Base-by-base conservation (phyloP, 495 filamentous ascomycete species). In the Hypoxylon subgilvum region DNA sequence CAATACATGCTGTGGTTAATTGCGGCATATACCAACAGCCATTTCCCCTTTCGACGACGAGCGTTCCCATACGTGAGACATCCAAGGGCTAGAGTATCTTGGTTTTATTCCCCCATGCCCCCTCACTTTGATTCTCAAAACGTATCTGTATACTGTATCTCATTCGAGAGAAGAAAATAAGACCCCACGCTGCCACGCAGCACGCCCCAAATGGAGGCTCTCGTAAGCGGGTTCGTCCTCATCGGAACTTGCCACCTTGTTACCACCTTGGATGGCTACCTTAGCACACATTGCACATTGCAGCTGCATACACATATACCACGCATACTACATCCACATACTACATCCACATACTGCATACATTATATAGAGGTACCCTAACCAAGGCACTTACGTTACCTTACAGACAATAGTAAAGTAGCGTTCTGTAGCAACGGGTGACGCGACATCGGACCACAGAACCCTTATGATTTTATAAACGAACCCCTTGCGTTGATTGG, bases 111-210 rank as follows among this genome's bases (percentile, higher is more conserved):
- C 52, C 52, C 54, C 45, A 28, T 54, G 18, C 28, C 31, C 57
- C 49, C 30, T 35, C 30, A 49, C 30, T 41, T 45, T 52, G 16
- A 44, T 34, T 38, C 38, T 21, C 31, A n/a, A 42, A 44, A 45
- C 17, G 53, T 48, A 57, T 57, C 53, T 49, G 48, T 32, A 47
- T 47, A 18, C 42, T 34, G 30, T n/a, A n/a, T n/a, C n/a, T n/a
- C n/a, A n/a, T n/a, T n/a, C n/a, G n/a, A n/a, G n/a, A n/a, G 41
- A 54, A 40, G 47, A 23, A 30, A 23, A 45, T 18, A 21, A 30
- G 34, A 59, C 61, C 61, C 61, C 61, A 64, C 61, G 61, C 49
- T 55, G 54, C 54, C 61, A 64, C 61, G 61, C 61, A 64, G 34
- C 61, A 39, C 17, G 14, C 38, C 54, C 49, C 50, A 51, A 54